Percentiles rank a stretch among this genome's conserved stretches.
These are phyloP conservation scores for Luffa aegyptiaca DNA, from an alignment of 306 rosid species.

Conservation along the genomic window DNA sequence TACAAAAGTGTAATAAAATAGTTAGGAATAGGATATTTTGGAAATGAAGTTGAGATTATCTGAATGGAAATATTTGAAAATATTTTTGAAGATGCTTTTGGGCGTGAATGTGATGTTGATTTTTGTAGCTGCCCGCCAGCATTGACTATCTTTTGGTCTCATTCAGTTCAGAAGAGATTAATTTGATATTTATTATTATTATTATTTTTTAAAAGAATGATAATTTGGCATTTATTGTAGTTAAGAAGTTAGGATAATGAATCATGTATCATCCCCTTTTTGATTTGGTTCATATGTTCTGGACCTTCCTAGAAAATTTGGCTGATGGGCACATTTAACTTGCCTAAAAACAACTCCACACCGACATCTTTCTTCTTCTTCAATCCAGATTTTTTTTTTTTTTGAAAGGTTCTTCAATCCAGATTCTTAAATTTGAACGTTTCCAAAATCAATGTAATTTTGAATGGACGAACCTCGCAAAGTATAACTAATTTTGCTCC, in stretches of 20 bases:
- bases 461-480: too few relatives aligned
- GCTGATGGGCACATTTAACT: background rate
- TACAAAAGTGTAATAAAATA: background rate
- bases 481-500: too few relatives aligned
- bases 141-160: background rate
- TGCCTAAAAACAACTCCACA: background rate
- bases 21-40: background rate
- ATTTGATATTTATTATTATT: background rate
- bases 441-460: too few relatives aligned
- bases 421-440: too few relatives aligned
- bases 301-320: background rate
- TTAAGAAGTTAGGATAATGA: background rate
- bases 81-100: background rate
- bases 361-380: background rate
- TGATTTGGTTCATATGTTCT: background rate
- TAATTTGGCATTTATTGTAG: background rate
- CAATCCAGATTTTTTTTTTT: too few relatives aligned
- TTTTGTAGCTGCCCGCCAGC: background rate
- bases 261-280: too few relatives aligned
- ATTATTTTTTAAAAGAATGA: too few relatives aligned
- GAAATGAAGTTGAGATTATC: background rate
- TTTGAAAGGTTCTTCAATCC: too few relatives aligned
- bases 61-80: background rate
- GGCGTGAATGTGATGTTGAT: background rate
- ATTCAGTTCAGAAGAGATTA: background rate